Percentiles rank a stretch among this genome's conserved stretches.
phyloP scores from a whole-genome alignment of 805 yeast species.

The Tetrapisispora phaffii region DNA sequence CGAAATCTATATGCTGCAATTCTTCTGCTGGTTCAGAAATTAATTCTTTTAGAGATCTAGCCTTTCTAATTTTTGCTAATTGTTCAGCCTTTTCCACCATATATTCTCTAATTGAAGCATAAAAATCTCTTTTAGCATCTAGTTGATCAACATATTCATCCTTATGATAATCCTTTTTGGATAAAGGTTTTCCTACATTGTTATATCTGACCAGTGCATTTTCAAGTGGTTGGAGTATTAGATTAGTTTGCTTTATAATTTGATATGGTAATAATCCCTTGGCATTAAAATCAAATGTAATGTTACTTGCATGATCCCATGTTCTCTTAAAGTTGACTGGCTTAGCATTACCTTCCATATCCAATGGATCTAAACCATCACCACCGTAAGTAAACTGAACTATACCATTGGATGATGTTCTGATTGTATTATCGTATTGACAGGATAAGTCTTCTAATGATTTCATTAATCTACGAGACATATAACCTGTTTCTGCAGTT shows the following conservation, averaged over 20 bases:
- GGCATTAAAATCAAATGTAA: constrained; percentile 52
- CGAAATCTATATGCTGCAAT: constrained; percentile 33
- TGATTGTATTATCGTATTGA: constrained; percentile 85
- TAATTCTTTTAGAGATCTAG: constrained; percentile 40
- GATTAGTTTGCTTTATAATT: constrained; percentile 45
- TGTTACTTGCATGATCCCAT: constrained; percentile 83
- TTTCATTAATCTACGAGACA: constrained; percentile 97
- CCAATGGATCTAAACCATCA: constrained; percentile 94
- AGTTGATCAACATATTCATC: constrained; percentile 67
- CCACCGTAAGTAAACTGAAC: constrained; percentile 98
- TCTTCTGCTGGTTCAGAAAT: constrained; percentile 38
- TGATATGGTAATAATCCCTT: constrained; percentile 60
- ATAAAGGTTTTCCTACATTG: constrained; percentile 51
- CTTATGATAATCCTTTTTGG: constrained; percentile 36
- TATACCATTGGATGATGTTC: constrained; percentile 91
- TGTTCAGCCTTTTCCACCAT: constrained; percentile 44
- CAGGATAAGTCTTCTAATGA: constrained; percentile 92
- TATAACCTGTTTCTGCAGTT: constrained; percentile 98
- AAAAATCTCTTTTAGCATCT: constrained; percentile 83
- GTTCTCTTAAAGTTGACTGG: constrained; percentile 91
- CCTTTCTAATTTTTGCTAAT: constrained; percentile 48
- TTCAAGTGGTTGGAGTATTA: constrained; percentile 53
- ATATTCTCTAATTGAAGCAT: constrained; percentile 62
- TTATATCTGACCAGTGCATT: constrained; percentile 54
- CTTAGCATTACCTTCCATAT: constrained; percentile 97